Evolutionary conservation across 73 alveolate species (phyloP).

Genomic region (Tetrahymena malaccensis): DNA sequence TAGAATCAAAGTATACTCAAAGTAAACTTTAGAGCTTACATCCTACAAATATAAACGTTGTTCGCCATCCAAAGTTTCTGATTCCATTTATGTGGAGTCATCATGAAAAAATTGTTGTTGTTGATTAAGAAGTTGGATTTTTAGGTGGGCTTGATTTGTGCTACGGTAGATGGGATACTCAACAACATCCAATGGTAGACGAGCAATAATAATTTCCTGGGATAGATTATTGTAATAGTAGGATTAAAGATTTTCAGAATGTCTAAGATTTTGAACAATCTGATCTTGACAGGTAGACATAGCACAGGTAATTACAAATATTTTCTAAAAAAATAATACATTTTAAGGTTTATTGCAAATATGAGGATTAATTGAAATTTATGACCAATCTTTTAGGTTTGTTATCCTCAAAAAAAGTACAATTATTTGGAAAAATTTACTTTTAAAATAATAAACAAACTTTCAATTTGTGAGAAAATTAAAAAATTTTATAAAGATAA

Average conservation of each 20-base stretch:
- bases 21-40: slow-evolving; percentile 44
- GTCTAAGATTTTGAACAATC: slow-evolving; percentile 49
- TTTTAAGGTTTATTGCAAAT: too few relatives aligned
- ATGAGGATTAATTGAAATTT: too few relatives aligned
- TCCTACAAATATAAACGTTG: slow-evolving; percentile 74
- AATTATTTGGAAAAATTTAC: too few relatives aligned
- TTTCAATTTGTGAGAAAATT: too few relatives aligned
- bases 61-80: slow-evolving; percentile 66
- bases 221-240: slow-evolving; percentile 76
- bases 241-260: slow-evolving; percentile 56
- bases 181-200: slow-evolving; percentile 69
- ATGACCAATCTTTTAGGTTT: too few relatives aligned
- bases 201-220: slow-evolving; percentile 64
- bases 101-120: slow-evolving; percentile 86
- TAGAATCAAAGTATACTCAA: slow-evolving; percentile 57
- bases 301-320: slow-evolving; percentile 23
- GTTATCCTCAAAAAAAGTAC: too few relatives aligned
- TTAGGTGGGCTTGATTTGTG: slow-evolving; percentile 92
- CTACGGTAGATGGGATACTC: slow-evolving; percentile 84
- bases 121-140: slow-evolving; percentile 74
- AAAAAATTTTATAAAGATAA: too few relatives aligned
- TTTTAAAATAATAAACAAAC: too few relatives aligned
- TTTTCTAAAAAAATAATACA: neutral
- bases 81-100: slow-evolving; percentile 73
- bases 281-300: slow-evolving; percentile 42